These are phyloP conservation scores for Scutellaria barbata DNA, from an alignment of 257 asterid genomes.

Conservation along the genomic window DNA sequence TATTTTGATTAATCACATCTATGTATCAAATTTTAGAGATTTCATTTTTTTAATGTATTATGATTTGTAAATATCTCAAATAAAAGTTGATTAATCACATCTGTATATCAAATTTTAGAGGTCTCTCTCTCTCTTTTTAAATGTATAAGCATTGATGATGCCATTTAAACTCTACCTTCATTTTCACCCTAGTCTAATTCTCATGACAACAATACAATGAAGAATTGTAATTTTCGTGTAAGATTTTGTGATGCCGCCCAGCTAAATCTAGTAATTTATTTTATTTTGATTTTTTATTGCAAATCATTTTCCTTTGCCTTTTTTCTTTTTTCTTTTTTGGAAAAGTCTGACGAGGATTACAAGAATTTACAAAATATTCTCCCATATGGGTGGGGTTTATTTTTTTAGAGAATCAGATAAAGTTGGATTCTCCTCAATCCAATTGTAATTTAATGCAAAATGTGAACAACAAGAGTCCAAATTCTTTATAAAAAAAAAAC, in stretches of 20 bases:
- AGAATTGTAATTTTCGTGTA: slow-evolving; percentile 23
- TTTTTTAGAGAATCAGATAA: slow-evolving; percentile 42
- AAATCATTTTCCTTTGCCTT: neutral
- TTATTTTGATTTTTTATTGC: too few species aligned
- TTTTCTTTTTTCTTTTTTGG: slow-evolving; percentile 19
- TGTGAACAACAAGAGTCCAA: neutral
- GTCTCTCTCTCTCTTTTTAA: too few species aligned
- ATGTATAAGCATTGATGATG: too few species aligned
- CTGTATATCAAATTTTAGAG: too few species aligned
- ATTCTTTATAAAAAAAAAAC: neutral
- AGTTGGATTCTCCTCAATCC: slow-evolving; percentile 63
- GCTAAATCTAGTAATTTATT: slow-evolving; percentile 4
- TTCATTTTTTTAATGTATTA: too few species aligned
- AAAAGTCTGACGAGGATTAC: slow-evolving; percentile 35
- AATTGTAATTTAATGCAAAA: slow-evolving; percentile 15
- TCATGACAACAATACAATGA: slow-evolving; percentile 17
- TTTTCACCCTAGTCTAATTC: neutral
- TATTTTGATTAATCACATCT: too few species aligned
- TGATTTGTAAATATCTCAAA: too few species aligned
- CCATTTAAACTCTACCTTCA: neutral
- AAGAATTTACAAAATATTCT: slow-evolving; percentile 40
- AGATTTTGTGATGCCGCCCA: slow-evolving; percentile 32
- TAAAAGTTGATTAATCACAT: too few species aligned
- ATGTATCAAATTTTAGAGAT: too few species aligned
- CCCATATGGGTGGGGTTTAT: slow-evolving; percentile 43